phyloP scores from a whole-genome alignment of 345 rosid species.

The Eucalyptus marginata region DNA sequence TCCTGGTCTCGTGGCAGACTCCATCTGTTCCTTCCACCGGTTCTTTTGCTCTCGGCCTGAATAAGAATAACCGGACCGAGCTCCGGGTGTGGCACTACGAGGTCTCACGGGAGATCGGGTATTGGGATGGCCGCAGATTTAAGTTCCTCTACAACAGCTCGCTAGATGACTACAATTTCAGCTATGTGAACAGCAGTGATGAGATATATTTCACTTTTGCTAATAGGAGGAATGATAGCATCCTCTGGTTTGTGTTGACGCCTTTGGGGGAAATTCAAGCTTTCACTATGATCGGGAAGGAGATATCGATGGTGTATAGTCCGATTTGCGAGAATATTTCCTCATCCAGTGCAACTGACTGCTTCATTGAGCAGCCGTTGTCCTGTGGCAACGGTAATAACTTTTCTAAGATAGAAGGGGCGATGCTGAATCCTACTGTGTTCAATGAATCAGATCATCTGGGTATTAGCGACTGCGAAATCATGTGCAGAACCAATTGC shows the following conservation, averaged over 20 bases:
- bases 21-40: not conserved
- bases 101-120: not conserved
- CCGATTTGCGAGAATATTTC: not conserved
- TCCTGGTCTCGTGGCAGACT: not conserved
- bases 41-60: not conserved
- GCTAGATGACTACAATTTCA: not conserved
- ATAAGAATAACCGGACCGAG: not conserved
- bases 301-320: not conserved
- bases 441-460: not conserved
- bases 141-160: not conserved
- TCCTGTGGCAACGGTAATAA: not conserved
- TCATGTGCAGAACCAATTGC: constrained; percentile 1
- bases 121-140: not conserved
- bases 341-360: not conserved
- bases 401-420: not conserved
- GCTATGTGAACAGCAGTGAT: not conserved
- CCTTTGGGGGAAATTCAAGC: not conserved
- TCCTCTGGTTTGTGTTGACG: not conserved
- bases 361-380: not conserved
- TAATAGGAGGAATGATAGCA: not conserved
- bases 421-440: not conserved
- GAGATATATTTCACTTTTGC: not conserved
- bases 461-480: constrained; percentile 1
- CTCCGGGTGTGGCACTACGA: not conserved
- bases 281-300: not conserved